Percentiles rank a stretch among this genome's conserved stretches.
phyloP scores from a whole-genome alignment of 257 asterid species.

The Penstemon newberryi region DNA sequence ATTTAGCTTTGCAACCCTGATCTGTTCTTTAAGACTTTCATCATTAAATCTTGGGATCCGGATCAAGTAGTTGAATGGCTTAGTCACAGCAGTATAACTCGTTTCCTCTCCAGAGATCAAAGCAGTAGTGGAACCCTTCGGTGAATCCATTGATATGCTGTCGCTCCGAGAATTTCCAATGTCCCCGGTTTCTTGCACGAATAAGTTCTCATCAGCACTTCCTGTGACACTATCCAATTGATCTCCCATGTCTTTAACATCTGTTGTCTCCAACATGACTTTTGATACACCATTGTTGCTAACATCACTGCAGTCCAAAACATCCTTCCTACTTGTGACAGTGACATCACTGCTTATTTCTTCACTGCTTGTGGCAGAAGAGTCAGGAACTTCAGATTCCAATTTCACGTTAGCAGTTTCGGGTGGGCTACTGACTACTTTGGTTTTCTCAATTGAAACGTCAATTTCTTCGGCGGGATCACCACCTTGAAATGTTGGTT shows the following conservation, averaged over 20 bases:
- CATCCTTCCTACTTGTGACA: slow-evolving; percentile 37
- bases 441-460: slow-evolving; percentile 26
- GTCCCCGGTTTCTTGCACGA: slow-evolving; percentile 31
- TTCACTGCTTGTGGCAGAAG: slow-evolving; percentile 32
- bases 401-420: slow-evolving; percentile 33
- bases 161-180: slow-evolving; percentile 36
- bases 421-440: slow-evolving; percentile 28
- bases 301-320: slow-evolving; percentile 27
- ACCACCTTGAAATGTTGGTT: slow-evolving; percentile 23
- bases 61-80: slow-evolving; percentile 61
- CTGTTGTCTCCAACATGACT: slow-evolving; percentile 31
- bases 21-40: slow-evolving; percentile 54
- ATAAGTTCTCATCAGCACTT: slow-evolving; percentile 23
- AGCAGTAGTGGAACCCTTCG: slow-evolving; percentile 41
- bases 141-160: slow-evolving; percentile 33
- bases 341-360: slow-evolving; percentile 29
- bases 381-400: slow-evolving; percentile 30
- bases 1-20: slow-evolving; percentile 55
- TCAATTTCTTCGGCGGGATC: slow-evolving; percentile 28
- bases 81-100: slow-evolving; percentile 29
- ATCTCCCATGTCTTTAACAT: slow-evolving; percentile 34
- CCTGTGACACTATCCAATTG: slow-evolving; percentile 31
- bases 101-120: slow-evolving; percentile 34
- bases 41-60: slow-evolving; percentile 70
- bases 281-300: slow-evolving; percentile 21